Evolutionary conservation across 805 yeast species (phyloP), one percentile per base, ranked within the genome.

Genomic region (Wickerhamomyces pijperi): DNA sequence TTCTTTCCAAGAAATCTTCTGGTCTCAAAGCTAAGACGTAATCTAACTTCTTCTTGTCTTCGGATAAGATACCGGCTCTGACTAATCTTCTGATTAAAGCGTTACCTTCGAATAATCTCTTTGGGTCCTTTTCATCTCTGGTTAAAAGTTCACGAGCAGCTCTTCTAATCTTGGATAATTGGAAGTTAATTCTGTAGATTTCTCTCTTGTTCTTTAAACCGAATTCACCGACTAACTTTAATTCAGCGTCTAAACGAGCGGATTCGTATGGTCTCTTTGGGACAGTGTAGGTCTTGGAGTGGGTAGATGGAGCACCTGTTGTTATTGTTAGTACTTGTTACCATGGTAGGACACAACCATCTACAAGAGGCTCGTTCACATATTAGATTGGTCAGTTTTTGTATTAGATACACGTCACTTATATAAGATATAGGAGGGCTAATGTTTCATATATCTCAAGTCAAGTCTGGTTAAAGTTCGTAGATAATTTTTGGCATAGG

Each of bases 141-240:
- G 98, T 92, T 73, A 92, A 82, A 64, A 92, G 78, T 66, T 92
- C 97, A 83, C 98, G 95, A 67, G 98, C 98, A 70, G 98, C 98
- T 78, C 98, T 87, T 78, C 98, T 88, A 68, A 92, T 90, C 82
- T 92, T 92, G 53, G 98, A 92, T 65, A 92, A 84, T 77, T 92
- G 97, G 81, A 83, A 85, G 70, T 94, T 94, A 69, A 92, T 88
- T 83, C 98, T 87, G 94, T 92, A 92, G 71, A 92, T 86, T 76
- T 92, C 98, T 70, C 94, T 85, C 90, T 92, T 92, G 96, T 92
- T 92, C 78, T 87, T 90, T 68, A 92, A 82, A 81, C 98, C 98
- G 83, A 74, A 88, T 74, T 92, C 97, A 79, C 98, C 98, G 65
- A 94, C 97, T 67, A 92, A 84, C 76, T 92, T 90, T 71, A 92